Conservation (phyloP, 768 basidiomycete species). For the Suillus subluteus region DNA sequence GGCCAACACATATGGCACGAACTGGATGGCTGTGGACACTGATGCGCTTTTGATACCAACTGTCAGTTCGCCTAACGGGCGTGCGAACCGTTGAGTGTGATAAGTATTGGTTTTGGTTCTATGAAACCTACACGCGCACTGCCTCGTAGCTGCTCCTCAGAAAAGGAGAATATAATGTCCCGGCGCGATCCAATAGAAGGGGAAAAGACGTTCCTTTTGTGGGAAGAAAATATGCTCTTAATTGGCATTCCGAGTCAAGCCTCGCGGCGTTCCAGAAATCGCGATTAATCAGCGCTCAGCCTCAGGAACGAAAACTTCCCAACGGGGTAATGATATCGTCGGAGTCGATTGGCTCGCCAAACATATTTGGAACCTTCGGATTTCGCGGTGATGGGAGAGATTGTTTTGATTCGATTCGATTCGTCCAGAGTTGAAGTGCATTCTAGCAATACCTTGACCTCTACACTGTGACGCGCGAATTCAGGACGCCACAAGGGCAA, state of each 20-base stretch:
- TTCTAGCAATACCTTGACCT: too few species aligned
- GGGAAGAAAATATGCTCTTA: neutral
- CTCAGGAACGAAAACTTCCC: neutral
- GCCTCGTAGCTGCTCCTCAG: neutral
- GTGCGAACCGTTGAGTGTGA: neutral
- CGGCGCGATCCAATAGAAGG: neutral
- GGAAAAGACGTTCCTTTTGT: neutral
- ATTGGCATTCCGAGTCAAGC: neutral
- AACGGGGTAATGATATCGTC: neutral
- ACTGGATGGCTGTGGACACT: neutral
- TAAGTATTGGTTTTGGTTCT: neutral
- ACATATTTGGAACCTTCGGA: neutral
- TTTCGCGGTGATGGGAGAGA: too few species aligned
- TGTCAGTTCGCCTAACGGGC: neutral
- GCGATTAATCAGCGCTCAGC: too few species aligned
- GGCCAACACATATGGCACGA: neutral
- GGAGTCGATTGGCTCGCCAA: neutral
- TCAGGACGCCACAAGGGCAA: too few species aligned
- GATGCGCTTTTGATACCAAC: neutral
- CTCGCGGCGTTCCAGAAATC: neutral
- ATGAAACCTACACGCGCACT: neutral
- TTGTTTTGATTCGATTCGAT: neutral
- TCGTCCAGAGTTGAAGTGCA: neutral
- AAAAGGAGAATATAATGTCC: neutral
- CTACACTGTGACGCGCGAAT: too few species aligned